Evolutionary conservation across 164 flowering plant species (phyloP), one percentile per base, ranked within the genome.

Genomic region (Stephania cephalantha): DNA sequence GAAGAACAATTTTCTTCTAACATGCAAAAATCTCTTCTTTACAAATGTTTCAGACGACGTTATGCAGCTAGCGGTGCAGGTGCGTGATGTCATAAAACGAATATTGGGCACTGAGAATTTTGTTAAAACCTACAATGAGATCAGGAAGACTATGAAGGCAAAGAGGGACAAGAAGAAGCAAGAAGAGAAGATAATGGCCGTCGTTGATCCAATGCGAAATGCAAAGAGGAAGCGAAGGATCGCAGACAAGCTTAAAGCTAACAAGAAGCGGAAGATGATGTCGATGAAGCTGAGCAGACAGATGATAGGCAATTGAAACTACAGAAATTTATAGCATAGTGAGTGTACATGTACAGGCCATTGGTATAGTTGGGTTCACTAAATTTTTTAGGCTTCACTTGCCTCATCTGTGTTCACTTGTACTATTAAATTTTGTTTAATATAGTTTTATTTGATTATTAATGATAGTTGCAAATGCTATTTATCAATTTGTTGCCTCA

Each of bases 211-310:
- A 1, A 72, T 71, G 77, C 84, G 94, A 7, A 86, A 91, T 78
- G 98, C 99, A 15, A 93, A 93, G 85, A 87, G 97, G 78, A 95
- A 95, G 82, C 73, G 86, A 55, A 85, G 88, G 73, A 69, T 88
- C 48, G 87, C 95, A 7, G 86, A 81, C 6, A 95, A 93, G 77
- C 88, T 92, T 72, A 83, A 80, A 4, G 91, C 85, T 55, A 73
- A 92, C 85, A 95, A 95, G 87, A 93, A 85, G 79, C 82, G 97
- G 83, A 95, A 87, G 85, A 84, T 93, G 2, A 90, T 85, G 89
- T 79, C 89, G 10, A 82, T 89, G 87, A 93, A 87, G 82, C 80
- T 87, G 84, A 82, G 87, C 12, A 84, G 90, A 81, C 88, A 55
- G 64, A 58, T 58, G 64, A 15, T 55, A 11, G 63, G 18, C 63